A percentile compares a stretch with the other conserved stretches of the same genome.
phyloP scores from a whole-genome alignment of 2,329 filamentous ascomycete genomes.

The Paecilomyces variotii region DNA sequence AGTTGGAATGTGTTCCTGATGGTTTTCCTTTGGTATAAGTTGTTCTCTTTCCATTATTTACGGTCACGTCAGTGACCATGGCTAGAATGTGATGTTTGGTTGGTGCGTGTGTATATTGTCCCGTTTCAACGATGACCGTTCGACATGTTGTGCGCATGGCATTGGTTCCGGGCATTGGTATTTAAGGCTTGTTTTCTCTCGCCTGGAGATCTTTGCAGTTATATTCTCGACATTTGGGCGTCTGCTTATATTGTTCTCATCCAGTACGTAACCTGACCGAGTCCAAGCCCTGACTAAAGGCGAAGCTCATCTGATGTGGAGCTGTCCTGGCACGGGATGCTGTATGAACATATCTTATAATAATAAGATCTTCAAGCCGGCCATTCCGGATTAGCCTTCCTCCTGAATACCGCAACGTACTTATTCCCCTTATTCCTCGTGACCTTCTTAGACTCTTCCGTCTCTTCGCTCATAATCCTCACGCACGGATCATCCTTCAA shows the following conservation, averaged over 20 bases:
- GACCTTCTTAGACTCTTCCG: conserved; percentile 97
- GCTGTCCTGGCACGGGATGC: neutral
- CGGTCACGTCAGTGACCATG: neutral
- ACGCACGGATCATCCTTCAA: conserved; percentile 52
- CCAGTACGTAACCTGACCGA: neutral
- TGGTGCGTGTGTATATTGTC: neutral
- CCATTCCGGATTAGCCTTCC: conserved; percentile 74
- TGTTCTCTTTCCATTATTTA: neutral
- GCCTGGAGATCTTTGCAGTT: neutral
- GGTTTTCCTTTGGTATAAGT: neutral
- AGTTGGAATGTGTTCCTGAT: neutral
- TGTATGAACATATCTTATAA: neutral
- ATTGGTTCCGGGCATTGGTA: neutral
- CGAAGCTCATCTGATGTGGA: neutral
- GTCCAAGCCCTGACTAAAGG: neutral
- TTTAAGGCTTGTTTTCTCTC: neutral
- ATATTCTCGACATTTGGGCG: neutral
- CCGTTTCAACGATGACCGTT: neutral
- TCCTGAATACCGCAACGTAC: conserved; percentile 80
- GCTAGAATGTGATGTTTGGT: neutral
- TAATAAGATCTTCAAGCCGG: conserved; percentile 10
- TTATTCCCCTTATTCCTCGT: conserved; percentile 82
- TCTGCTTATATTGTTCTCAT: neutral
- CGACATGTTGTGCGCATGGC: neutral
- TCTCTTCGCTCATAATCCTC: conserved; percentile 62